Base-by-base conservation (phyloP, 768 basidiomycete genomes). In the Saitozyma podzolica region DNA sequence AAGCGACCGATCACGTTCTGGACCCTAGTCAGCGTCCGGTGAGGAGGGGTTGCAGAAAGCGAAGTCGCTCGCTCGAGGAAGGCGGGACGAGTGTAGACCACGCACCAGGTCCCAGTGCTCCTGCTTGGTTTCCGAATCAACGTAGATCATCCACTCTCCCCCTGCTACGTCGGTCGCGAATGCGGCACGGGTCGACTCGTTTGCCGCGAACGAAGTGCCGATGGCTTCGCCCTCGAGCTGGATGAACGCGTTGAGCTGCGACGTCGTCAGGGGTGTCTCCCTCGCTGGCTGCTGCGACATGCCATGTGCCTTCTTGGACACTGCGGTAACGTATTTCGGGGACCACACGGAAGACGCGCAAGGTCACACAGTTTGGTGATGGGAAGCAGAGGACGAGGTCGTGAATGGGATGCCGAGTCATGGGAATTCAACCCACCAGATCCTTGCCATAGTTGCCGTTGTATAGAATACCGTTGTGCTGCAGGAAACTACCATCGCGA, bases 61-160 rank as follows among this genome's bases (percentile, higher is more conserved):
- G 29, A 29, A 2, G 29, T 2, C 29, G 29, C 29, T 29, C 5
- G 29, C 2, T 29, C 2, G 29, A 29, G 29, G 29, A 29, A 29
- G 29, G 16, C 41, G 58, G 2, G 29, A 5, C 5, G 29, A 5
- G 29, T 29, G 10, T 58, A 8, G 53, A 48, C 2, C 42, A 58
- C 63, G 17, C n/a, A 64, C 63, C 1, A 65, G 48, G 42, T 90
- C 88, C 87, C 87, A 90, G 70, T 88, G 87, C 51, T 86, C 70
- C 16, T 85, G 83, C 5, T 82, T 78, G 0, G 88, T 87, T 37
- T 83, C 54, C 9, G 81, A 75, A 69, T 89, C 89, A 11, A 80
- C 79, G 69, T 84, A 87, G 37, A 88, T 85, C 87, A 89, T 88
- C 88, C 88, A 90, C 50, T 81, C 80, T 62, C 86, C 81, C 0